These are phyloP conservation scores for Neospora caninum DNA, from an alignment of 169 alveolate species.

Conservation along the genomic window DNA sequence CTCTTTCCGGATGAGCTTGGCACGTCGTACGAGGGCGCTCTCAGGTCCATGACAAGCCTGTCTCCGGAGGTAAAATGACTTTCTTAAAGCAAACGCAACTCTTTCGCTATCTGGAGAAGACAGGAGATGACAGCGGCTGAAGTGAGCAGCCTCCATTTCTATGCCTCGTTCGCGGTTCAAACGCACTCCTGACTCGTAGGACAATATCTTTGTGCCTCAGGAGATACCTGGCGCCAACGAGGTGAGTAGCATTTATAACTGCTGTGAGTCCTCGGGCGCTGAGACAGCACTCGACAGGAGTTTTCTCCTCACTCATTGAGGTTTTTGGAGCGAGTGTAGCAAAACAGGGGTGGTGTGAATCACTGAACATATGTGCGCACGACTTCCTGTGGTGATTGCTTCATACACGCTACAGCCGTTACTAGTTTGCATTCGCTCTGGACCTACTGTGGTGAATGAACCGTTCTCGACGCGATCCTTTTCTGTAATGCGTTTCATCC, in stretches of 20 bases:
- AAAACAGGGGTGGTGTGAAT: too few relatives aligned
- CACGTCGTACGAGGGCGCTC: slow-evolving; percentile 13
- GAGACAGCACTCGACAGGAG: not conserved
- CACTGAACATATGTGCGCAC: too few relatives aligned
- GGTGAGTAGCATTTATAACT: not conserved
- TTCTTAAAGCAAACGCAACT: not conserved
- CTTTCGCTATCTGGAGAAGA: not conserved
- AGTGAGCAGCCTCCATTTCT: slow-evolving; percentile 2
- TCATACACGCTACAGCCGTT: too few relatives aligned
- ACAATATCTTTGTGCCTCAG: slow-evolving; percentile 20
- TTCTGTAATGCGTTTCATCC: too few relatives aligned
- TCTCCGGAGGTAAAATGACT: not conserved
- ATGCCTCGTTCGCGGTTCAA: not conserved
- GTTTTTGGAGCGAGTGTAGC: not conserved
- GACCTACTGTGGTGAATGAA: too few relatives aligned
- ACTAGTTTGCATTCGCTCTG: too few relatives aligned
- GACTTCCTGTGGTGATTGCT: too few relatives aligned
- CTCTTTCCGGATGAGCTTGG: not conserved
- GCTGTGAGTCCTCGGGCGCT: not conserved
- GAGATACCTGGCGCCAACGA: slow-evolving; percentile 3
- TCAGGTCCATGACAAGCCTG: not conserved
- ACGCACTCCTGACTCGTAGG: not conserved
- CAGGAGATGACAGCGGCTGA: slow-evolving; percentile 27
- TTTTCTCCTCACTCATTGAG: slow-evolving; percentile 13
- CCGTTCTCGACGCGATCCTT: too few relatives aligned